Conservation (phyloP, 352 stramenopile genomes). For the Phytophthora uliginosa region DNA sequence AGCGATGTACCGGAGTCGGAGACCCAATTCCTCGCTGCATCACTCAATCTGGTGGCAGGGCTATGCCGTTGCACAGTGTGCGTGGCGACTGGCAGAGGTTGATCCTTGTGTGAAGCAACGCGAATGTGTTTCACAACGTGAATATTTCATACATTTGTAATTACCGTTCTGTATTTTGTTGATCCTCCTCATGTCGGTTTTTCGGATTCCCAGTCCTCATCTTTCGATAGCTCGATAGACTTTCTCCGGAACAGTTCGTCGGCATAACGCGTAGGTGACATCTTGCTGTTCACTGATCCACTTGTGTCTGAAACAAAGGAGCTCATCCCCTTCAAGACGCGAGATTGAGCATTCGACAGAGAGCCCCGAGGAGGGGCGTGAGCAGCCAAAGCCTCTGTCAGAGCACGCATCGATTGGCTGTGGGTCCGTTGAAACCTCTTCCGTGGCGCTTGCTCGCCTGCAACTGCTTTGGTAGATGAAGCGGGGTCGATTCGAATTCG, state of each 20-base stretch:
- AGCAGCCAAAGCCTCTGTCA: slow-evolving; percentile 19
- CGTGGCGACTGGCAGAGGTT: too few relatives aligned
- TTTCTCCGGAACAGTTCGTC: slow-evolving; percentile 32
- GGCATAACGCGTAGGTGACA: slow-evolving; percentile 38
- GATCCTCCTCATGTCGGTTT: not conserved
- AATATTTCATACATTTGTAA: too few relatives aligned
- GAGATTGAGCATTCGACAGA: slow-evolving; percentile 8
- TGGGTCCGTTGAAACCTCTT: slow-evolving; percentile 30
- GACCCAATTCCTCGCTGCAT: too few relatives aligned
- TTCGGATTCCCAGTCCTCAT: slow-evolving; percentile 21
- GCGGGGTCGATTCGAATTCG: slow-evolving; percentile 8
- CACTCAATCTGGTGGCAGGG: too few relatives aligned
- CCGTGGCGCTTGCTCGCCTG: not conserved
- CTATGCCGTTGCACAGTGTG: too few relatives aligned
- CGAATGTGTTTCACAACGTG: too few relatives aligned
- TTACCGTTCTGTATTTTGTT: not conserved
- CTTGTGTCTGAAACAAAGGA: slow-evolving; percentile 33
- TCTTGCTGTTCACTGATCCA: slow-evolving; percentile 5
- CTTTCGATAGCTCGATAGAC: slow-evolving; percentile 9
- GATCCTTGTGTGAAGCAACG: too few relatives aligned
- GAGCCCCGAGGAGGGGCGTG: slow-evolving; percentile 1
- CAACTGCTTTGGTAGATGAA: not conserved
- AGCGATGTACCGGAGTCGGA: too few relatives aligned
- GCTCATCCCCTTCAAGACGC: slow-evolving; percentile 32
- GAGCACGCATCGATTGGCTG: slow-evolving; percentile 26